phyloP scores from a whole-genome alignment of 768 basidiomycete genomes.

The Amanita rubescens region DNA sequence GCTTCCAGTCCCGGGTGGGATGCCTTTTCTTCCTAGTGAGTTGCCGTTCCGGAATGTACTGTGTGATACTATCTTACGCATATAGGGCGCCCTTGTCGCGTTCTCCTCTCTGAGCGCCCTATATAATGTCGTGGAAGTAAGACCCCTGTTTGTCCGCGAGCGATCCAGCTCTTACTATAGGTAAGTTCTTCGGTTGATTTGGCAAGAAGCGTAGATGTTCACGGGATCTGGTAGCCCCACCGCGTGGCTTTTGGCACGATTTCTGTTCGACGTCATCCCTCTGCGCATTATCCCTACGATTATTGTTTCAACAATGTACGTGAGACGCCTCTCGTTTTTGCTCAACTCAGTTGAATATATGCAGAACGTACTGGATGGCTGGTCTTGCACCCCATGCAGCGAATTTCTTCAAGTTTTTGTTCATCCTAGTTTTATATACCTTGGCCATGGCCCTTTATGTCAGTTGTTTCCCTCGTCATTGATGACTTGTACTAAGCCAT shows the following conservation, averaged over 20 bases:
- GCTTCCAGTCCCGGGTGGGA: conserved; percentile 92
- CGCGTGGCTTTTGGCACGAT: conserved; percentile 83
- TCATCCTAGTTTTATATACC: conserved; percentile 81
- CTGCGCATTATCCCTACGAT: conserved; percentile 86
- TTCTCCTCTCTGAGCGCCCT: conserved; percentile 88
- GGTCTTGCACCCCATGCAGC: conserved; percentile 73
- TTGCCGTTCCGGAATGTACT: no score
- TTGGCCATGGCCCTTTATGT: conserved; percentile 85
- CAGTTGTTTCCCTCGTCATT: conserved; percentile 21
- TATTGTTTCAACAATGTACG: conserved; percentile 76
- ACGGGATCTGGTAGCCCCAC: conserved; percentile 49
- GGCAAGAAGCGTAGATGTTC: neutral
- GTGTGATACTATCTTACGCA: conserved; percentile 2
- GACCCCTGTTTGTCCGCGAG: conserved; percentile 86
- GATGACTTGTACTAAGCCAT: neutral
- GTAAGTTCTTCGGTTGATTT: conserved; percentile 25
- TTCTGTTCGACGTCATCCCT: conserved; percentile 86
- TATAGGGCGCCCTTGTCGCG: conserved; percentile 79
- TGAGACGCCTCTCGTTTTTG: conserved; percentile 8
- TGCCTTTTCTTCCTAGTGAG: conserved; percentile 86
- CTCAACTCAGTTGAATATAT: neutral
- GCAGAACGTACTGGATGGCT: conserved; percentile 92
- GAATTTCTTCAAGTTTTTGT: conserved; percentile 91
- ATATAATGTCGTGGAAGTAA: conserved; percentile 78
- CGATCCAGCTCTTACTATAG: conserved; percentile 82